Evolutionary conservation across 225 moss, liverwort and hornwort genomes (phyloP).

Genomic region (Sphagnum contortum): DNA sequence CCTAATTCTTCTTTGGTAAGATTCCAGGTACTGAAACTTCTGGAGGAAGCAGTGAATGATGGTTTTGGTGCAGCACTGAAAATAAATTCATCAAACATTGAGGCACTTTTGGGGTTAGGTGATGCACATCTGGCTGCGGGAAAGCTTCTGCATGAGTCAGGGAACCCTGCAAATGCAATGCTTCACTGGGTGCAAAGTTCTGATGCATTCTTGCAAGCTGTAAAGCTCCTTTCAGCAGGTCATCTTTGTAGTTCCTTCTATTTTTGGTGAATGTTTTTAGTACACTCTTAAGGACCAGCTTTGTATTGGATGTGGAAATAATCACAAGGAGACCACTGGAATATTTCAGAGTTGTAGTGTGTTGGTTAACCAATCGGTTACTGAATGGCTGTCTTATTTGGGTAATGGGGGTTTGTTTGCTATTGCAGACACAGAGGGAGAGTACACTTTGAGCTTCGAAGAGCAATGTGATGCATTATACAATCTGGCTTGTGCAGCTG

Average conservation of each 20-base stretch:
- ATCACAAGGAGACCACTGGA: too few species aligned
- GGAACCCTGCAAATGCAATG: slow-evolving; percentile 16
- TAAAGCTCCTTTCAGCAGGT: slow-evolving; percentile 35
- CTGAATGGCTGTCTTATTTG: too few species aligned
- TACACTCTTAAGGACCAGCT: too few species aligned
- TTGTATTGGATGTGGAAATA: too few species aligned
- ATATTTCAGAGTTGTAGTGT: too few species aligned
- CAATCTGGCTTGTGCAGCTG: slow-evolving; percentile 76
- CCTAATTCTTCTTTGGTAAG: too few species aligned
- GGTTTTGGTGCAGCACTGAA: slow-evolving; percentile 62
- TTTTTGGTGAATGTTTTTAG: not conserved
- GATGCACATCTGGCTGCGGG: slow-evolving; percentile 67
- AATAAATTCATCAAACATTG: slow-evolving; percentile 53
- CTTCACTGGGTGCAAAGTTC: slow-evolving; percentile 50
- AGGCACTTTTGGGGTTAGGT: slow-evolving; percentile 61
- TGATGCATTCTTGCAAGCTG: slow-evolving; percentile 42
- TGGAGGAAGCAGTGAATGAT: slow-evolving; percentile 47
- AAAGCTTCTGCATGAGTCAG: slow-evolving; percentile 39
- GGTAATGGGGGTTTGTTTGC: too few species aligned
- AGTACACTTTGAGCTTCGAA: slow-evolving; percentile 50
- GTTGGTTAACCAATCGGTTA: too few species aligned
- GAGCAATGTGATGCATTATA: slow-evolving; percentile 74
- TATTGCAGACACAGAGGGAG: slow-evolving; percentile 35
- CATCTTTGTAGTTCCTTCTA: not conserved
- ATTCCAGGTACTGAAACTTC: slow-evolving; percentile 33